phyloP scores from a whole-genome alignment of 2,329 filamentous ascomycete species.

The Nakataea oryzae region DNA sequence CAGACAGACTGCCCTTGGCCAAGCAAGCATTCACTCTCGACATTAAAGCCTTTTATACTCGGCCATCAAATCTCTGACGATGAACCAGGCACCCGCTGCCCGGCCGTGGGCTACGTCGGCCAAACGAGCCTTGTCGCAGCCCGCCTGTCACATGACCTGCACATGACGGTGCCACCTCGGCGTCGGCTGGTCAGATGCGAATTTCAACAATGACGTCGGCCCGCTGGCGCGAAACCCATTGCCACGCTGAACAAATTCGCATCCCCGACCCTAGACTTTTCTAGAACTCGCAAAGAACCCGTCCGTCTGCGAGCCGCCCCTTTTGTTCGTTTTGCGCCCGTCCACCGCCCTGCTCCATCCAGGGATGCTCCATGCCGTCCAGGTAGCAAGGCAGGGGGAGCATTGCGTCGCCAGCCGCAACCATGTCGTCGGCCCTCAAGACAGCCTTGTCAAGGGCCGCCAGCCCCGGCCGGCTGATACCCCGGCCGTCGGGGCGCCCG shows the following conservation, averaged over 20 bases:
- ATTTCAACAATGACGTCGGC: neutral
- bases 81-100: no score
- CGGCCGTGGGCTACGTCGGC: no score
- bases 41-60: neutral
- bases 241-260: no score
- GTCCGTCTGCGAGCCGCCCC: no score
- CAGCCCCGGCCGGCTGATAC: conserved; percentile 14
- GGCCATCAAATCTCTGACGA: no score
- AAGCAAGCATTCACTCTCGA: no score
- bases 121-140: no score
- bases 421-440: conserved; percentile 8
- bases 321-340: neutral
- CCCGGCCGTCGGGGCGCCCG: conserved; percentile 5
- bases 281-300: neutral
- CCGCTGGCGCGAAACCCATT: no score
- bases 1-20: no score
- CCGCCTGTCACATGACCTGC: neutral
- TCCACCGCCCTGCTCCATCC: neutral
- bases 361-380: conserved; percentile 4
- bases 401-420: conserved; percentile 9
- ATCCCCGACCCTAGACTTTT: neutral
- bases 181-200: neutral
- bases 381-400: neutral
- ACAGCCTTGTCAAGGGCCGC: conserved; percentile 13
- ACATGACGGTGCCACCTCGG: neutral